These are phyloP conservation scores for Candida pini DNA, from an alignment of 805 yeast genomes.

Conservation along the genomic window DNA sequence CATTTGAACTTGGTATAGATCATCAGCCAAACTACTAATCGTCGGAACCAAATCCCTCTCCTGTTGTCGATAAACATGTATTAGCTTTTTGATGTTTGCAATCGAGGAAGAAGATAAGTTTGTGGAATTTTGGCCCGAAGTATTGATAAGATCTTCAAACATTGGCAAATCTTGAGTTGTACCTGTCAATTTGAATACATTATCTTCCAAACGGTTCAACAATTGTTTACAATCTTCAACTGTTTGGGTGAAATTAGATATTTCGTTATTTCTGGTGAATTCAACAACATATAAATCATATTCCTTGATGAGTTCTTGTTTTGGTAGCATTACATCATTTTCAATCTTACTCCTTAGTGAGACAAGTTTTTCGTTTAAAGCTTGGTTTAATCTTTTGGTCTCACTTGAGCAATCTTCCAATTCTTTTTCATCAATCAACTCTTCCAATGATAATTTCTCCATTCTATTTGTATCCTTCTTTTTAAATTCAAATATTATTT, in stretches of 20 bases:
- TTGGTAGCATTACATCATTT: constrained; percentile 30
- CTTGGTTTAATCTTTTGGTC: constrained; percentile 16
- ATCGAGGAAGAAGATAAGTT: constrained; percentile 20
- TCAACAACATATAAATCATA: constrained; percentile 38
- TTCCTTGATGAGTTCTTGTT: constrained; percentile 32
- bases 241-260: constrained; percentile 8
- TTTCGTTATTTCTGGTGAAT: constrained; percentile 19
- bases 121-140: constrained; percentile 24
- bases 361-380: constrained; percentile 19
- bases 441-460: constrained; percentile 23
- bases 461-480: constrained; percentile 7
- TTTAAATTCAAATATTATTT: constrained; percentile 21
- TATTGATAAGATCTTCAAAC: constrained; percentile 27
- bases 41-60: constrained; percentile 21
- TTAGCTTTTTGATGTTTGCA: constrained; percentile 16
- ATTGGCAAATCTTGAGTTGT: constrained; percentile 22
- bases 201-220: constrained; percentile 17
- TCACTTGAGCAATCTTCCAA: constrained; percentile 30
- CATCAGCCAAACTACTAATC: constrained; percentile 29
- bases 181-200: constrained; percentile 17
- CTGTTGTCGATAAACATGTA: constrained; percentile 19
- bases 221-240: constrained; percentile 17
- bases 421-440: constrained; percentile 27
- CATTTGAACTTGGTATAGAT: constrained; percentile 33
- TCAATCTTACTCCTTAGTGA: constrained; percentile 31